Base-by-base conservation (phyloP, 257 asterid species). In the Lantana camara region DNA sequence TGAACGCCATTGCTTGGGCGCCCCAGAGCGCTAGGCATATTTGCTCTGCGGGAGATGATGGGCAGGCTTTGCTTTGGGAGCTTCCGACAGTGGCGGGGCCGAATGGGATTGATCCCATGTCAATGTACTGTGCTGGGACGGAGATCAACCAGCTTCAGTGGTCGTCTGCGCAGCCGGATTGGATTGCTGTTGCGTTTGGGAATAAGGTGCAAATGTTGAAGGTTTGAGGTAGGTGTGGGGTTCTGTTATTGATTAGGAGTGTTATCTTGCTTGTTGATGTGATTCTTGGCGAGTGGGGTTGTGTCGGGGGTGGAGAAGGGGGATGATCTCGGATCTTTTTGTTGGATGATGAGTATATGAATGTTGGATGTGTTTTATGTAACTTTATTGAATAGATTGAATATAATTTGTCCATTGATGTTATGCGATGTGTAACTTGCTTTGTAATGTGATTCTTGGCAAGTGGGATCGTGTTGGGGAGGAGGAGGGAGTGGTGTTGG, bases 91-190 rank as follows among this genome's bases (percentile, higher is more conserved):
- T 93, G 45, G 95, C 97, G 2, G 95, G 97, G 3, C 97, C 96
- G 0, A 84, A 80, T 66, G 97, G 99, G 79, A 85, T 93, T 58
- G 96, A 90, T 70, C 99, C 99, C 2, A 69, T 81, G 83, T 77
- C 88, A 0, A 73, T 87, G 89, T 90, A 85, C 75, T 52, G 73
- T 5, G 85, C 90, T 0, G 86, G 77, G n/a, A 67, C 83, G 0
- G 99, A 90, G 84, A 78, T 93, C 68, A 93, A 90, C 64, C 96
- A 90, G 87, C 81, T 93, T 46, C 97, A 93, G 76, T 93, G 97
- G 97, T 88, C 97, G 1, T 85, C 81, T 0, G 83, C 92, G 0
- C 85, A 75, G 76, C 88, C 92, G 4, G 96, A 88, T 63, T 93
- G 96, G 99, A 88, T 90, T 72, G 95, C 92, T 4, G 57, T 93